Conservation (phyloP, 352 stramenopile genomes). For the Phytopythium montanum region DNA sequence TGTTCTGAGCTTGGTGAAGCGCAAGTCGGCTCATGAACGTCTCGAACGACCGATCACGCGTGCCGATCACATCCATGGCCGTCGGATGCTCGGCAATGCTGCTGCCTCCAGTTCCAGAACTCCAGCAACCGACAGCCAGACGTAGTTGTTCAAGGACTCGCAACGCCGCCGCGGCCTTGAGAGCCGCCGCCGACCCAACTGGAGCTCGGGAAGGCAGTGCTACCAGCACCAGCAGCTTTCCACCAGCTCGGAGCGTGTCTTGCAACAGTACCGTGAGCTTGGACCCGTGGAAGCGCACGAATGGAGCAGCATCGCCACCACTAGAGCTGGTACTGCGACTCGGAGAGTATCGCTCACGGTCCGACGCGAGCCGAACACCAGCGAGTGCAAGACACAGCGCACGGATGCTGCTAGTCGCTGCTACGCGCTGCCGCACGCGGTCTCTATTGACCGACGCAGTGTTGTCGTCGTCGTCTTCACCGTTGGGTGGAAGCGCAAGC, state of each 20-base stretch:
- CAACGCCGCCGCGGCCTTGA: constrained; percentile 22
- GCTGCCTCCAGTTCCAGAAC: constrained; percentile 3
- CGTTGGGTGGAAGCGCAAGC: constrained; percentile 39
- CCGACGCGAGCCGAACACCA: constrained; percentile 44
- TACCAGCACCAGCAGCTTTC: constrained; percentile 51
- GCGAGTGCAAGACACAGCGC: constrained; percentile 51
- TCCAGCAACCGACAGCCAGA: constrained; percentile 22
- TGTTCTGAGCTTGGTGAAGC: constrained; percentile 22
- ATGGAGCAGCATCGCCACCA: constrained; percentile 15
- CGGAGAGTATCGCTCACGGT: not conserved
- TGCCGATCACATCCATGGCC: constrained; percentile 7
- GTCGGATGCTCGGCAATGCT: constrained; percentile 9
- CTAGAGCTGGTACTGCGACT: not conserved
- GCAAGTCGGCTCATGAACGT: constrained; percentile 64
- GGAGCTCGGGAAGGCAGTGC: constrained; percentile 21
- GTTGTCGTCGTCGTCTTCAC: constrained; percentile 4
- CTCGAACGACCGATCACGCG: constrained; percentile 49
- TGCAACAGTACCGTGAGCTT: constrained; percentile 78
- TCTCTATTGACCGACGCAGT: constrained; percentile 12
- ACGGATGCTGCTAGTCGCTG: constrained; percentile 52
- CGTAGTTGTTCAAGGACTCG: constrained; percentile 44
- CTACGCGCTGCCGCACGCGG: constrained; percentile 43
- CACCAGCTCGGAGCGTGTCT: constrained; percentile 58
- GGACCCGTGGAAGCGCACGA: constrained; percentile 74
- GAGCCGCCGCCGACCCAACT: constrained; percentile 1